Conservation (phyloP, 768 basidiomycete genomes). For the Pulveroboletus frians region DNA sequence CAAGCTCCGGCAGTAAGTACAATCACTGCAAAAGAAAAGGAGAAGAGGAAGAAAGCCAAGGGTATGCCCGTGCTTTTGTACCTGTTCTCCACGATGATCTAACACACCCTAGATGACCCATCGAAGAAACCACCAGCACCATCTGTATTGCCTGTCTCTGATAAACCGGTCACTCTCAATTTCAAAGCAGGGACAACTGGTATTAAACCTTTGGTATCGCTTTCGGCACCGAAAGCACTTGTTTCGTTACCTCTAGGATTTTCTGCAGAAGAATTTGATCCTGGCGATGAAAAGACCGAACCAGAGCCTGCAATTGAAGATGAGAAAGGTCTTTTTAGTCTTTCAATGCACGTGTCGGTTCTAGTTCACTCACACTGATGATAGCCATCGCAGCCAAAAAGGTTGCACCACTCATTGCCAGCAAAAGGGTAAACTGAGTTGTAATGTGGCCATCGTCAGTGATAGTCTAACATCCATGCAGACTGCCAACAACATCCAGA, state of each 20-base stretch:
- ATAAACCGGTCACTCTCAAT: constrained; percentile 76
- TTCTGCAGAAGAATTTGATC: constrained; percentile 55
- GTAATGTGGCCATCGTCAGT: background rate
- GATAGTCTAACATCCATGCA: constrained; percentile 30
- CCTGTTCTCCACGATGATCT: constrained; percentile 4
- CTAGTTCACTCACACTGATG: constrained; percentile 7
- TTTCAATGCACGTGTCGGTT: background rate
- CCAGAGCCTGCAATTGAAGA: constrained; percentile 44
- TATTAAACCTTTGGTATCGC: constrained; percentile 17
- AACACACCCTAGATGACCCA: constrained; percentile 30
- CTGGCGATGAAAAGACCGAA: constrained; percentile 37
- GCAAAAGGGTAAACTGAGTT: constrained; percentile 61
- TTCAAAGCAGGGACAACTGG: constrained; percentile 45
- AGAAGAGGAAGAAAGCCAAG: constrained; percentile 52
- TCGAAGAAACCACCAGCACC: constrained; percentile 44
- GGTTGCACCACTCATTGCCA: constrained; percentile 77
- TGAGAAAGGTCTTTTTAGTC: constrained; percentile 31
- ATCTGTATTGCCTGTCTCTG: constrained; percentile 65
- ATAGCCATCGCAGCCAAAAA: constrained; percentile 53
- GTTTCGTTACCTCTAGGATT: constrained; percentile 55
- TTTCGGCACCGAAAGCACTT: constrained; percentile 27
- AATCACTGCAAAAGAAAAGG: constrained; percentile 55
- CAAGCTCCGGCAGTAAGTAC: constrained; percentile 27
- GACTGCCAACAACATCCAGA: constrained; percentile 87
- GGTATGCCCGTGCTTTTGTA: constrained; percentile 29